Evolutionary conservation across 2,329 filamentous ascomycete genomes (phyloP), one percentile per base, ranked within the genome.

Genomic region (Fusarium lateritium): DNA sequence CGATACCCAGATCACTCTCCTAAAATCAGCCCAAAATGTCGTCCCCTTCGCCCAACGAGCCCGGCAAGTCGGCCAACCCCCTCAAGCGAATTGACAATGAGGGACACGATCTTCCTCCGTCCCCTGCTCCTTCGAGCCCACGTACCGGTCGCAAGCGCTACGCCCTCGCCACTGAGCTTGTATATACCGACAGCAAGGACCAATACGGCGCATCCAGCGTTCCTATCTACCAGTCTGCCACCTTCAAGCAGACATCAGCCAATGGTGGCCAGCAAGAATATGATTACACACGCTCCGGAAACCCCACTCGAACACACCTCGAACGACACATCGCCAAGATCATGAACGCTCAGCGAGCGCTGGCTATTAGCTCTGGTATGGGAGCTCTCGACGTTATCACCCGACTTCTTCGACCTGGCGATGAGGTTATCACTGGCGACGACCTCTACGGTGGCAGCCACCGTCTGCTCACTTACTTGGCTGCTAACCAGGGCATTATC

Each of bases 291-390:
- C 93, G 97, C 65, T 98, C 94, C 36, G 96, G 96, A 58, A 99
- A 99, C 79, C 96, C 96, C 19, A 99, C 96, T 61, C 89, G 96
- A 70, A 97, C 95, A 34, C 96, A 99, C 77, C 89, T 99, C 67
- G 96, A 99, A 84, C 90, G 95, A 62, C 96, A 99, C 81, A 85
- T 99, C 74, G 96, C 97, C 76, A 99, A 99, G 88, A 97, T 99
- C 79, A 99, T 99, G 97, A 94, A 93, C 74, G 96, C 96, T 45
- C 90, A 90, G 75, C 92, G 97, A 58, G 93, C 94, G 11, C 88
- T 99, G 51, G 95, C 97, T 49, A 95, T 98, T 44, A 94, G 94
- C 55, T 98, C 95, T 2, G 96, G 96, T 60, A 99, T 99, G 96
- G 96, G 94, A 54, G 96, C 96, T 24, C 84, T 98, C 75, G 96